Evolutionary conservation across 2,329 filamentous ascomycete genomes (phyloP).

Genomic region (Pestalotiopsis sp.): DNA sequence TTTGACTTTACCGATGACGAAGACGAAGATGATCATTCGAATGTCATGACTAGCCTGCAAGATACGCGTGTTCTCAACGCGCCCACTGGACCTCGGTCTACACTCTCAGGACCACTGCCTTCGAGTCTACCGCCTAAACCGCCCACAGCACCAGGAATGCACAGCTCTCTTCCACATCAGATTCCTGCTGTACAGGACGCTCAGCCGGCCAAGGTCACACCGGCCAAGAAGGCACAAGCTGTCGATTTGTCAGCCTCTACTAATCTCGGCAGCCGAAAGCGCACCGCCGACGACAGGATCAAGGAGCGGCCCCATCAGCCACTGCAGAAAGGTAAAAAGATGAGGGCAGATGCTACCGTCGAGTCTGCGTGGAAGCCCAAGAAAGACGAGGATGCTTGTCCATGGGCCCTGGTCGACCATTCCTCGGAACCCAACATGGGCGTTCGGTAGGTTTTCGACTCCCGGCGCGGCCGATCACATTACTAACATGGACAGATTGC

Average conservation of each 20-base stretch:
- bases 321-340: constrained; percentile 54
- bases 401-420: constrained; percentile 66
- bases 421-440: constrained; percentile 54
- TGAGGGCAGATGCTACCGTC: constrained; percentile 52
- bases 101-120: constrained; percentile 21
- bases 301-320: constrained; percentile 56
- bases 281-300: constrained; percentile 71
- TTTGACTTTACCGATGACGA: constrained; percentile 70
- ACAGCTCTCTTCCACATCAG: neutral
- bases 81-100: constrained; percentile 34
- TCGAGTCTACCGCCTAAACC: constrained; percentile 11
- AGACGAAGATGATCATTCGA: constrained; percentile 33
- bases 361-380: constrained; percentile 55
- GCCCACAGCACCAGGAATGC: neutral
- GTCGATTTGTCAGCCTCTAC: constrained; percentile 42
- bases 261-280: constrained; percentile 70
- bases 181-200: neutral
- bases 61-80: constrained; percentile 35
- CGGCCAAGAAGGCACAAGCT: constrained; percentile 20
- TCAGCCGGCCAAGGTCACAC: neutral
- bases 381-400: constrained; percentile 48
- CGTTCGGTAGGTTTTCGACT: constrained; percentile 52
- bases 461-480: neutral
- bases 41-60: constrained; percentile 8
- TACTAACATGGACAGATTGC: constrained; percentile 58